phyloP scores from a whole-genome alignment of 140 eudicot species.

The Ambrosia hybrid region DNA sequence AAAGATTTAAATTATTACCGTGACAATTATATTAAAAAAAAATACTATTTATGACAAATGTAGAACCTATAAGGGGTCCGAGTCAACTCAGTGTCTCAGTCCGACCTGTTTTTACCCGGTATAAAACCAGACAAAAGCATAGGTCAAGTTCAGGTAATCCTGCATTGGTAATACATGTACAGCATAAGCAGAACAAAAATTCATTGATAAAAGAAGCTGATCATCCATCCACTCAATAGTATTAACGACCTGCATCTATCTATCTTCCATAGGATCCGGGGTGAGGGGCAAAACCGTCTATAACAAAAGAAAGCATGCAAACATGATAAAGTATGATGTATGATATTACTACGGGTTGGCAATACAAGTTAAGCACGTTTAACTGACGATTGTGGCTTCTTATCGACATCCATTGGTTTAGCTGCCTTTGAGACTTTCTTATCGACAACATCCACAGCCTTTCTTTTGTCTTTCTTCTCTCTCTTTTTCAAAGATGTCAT shows the following conservation, averaged over 20 bases:
- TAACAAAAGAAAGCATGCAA: constrained; percentile 20
- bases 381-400: not conserved
- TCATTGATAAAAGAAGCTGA: constrained; percentile 23
- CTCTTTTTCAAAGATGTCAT: too few species aligned
- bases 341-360: constrained; percentile 26
- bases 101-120: not conserved
- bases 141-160: too few species aligned
- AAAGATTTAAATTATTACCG: too few species aligned
- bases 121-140: too few species aligned
- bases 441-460: constrained; percentile 35
- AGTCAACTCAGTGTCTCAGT: not conserved
- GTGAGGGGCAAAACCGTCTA: constrained; percentile 15
- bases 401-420: too few species aligned
- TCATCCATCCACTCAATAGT: constrained; percentile 11
- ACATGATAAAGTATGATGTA: constrained; percentile 16
- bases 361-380: constrained; percentile 30
- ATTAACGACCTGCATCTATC: constrained; percentile 19
- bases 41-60: not conserved
- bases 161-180: not conserved
- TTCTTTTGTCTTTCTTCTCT: too few species aligned
- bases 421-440: constrained; percentile 45
- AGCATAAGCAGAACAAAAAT: constrained; percentile 19
- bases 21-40: too few species aligned
- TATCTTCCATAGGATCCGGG: constrained; percentile 20
- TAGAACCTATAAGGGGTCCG: not conserved